These are phyloP conservation scores for Microbotryum violaceum DNA, from an alignment of 1,284 basidiomycete species.

Conservation along the genomic window DNA sequence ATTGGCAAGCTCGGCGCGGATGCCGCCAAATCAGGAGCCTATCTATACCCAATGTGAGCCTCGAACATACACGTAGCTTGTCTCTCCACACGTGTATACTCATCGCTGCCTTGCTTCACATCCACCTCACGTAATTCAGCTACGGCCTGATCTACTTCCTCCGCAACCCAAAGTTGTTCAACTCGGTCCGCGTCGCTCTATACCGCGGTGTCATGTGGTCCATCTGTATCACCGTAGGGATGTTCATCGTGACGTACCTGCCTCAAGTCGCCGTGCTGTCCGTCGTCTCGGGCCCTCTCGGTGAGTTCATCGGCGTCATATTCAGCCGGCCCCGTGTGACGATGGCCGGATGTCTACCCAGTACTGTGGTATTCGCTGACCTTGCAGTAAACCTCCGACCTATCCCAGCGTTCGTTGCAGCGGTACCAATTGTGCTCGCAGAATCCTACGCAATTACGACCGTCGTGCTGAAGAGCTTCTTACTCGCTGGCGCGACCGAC, in stretches of 20 bases:
- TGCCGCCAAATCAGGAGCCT: slow-evolving; percentile 43
- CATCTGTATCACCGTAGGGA: slow-evolving; percentile 44
- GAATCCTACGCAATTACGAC: slow-evolving; percentile 46
- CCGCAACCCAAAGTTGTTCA: slow-evolving; percentile 41
- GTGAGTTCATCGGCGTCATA: slow-evolving; percentile 20
- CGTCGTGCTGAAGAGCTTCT: slow-evolving; percentile 48
- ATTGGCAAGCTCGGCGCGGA: slow-evolving; percentile 36
- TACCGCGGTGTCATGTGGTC: slow-evolving; percentile 39
- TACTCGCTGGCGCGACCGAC: slow-evolving; percentile 45
- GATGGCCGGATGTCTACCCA: neutral
- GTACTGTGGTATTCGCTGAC: neutral
- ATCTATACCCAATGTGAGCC: slow-evolving; percentile 45
- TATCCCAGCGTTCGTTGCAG: slow-evolving; percentile 37
- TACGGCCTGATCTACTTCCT: slow-evolving; percentile 43
- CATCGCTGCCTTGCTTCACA: neutral
- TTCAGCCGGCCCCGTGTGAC: neutral
- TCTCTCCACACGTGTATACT: neutral
- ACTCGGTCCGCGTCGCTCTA: slow-evolving; percentile 42
- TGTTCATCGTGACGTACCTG: slow-evolving; percentile 59
- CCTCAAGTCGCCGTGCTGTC: slow-evolving; percentile 61
- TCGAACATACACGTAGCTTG: neutral
- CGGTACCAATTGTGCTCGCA: slow-evolving; percentile 45
- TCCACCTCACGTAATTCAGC: slow-evolving; percentile 1
- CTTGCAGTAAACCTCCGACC: no score
- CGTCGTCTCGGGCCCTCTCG: slow-evolving; percentile 55